A percentile compares a stretch with the other conserved stretches of the same genome.
Evolutionary conservation across 2,329 filamentous ascomycete genomes (phyloP).

Genomic region (Lachnellula cervina): DNA sequence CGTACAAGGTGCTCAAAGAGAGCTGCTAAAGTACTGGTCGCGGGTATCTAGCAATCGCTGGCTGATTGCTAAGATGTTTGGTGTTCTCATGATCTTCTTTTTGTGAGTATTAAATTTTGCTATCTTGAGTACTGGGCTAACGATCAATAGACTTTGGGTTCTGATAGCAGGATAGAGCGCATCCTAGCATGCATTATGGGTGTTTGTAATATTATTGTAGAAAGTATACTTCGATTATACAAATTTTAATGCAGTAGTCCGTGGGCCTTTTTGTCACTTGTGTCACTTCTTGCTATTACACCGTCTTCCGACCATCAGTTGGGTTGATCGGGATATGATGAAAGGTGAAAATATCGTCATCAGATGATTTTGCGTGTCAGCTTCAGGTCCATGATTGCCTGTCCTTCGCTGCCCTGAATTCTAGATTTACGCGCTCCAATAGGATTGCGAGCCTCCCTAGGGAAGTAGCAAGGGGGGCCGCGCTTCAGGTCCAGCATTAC

Average conservation of each 20-base stretch:
- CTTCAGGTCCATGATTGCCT: no score
- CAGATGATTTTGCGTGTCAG: no score
- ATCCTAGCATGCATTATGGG: constrained; percentile 1
- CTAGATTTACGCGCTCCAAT: no score
- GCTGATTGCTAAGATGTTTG: constrained; percentile 84
- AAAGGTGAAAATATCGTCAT: neutral
- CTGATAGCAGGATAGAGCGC: constrained; percentile 22
- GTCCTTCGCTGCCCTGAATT: no score
- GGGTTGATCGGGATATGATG: neutral
- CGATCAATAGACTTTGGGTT: constrained; percentile 26
- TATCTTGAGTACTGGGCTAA: constrained; percentile 1
- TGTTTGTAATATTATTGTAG: constrained; percentile 12
- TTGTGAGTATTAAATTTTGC: constrained; percentile 42
- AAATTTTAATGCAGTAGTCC: constrained; percentile 3
- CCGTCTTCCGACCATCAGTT: neutral
- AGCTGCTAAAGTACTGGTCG: constrained; percentile 95
- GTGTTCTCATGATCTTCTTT: constrained; percentile 93
- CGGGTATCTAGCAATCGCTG: constrained; percentile 91
- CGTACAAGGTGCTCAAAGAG: constrained; percentile 91
- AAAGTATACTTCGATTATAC: constrained; percentile 1
- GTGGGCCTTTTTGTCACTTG: neutral
- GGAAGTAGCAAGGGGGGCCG: no score
- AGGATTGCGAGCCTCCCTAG: no score
- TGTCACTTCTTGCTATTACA: neutral
- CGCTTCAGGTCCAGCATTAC: no score